Base-by-base conservation (phyloP, 2,329 filamentous ascomycete genomes). In the Coniochaeta sp. region DNA sequence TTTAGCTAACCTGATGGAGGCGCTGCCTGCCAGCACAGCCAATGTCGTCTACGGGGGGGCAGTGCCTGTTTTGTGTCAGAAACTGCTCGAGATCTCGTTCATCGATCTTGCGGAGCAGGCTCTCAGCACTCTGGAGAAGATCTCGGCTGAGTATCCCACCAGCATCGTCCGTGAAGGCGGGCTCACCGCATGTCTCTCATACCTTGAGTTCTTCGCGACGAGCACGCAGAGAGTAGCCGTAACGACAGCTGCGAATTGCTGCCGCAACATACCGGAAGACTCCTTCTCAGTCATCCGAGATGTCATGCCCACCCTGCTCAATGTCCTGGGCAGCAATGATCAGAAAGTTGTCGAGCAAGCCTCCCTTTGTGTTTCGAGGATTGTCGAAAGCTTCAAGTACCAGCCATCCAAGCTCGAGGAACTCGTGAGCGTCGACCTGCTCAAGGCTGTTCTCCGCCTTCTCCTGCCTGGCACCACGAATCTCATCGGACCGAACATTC, bases 1-100 rank as follows among this genome's bases (percentile, higher is more conserved):
- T 68, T 80, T 99, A 61, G 94, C 94, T 54, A 97, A 99, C 66
- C 71, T 99, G 51, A 99, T 99, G 94, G 94, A 99, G 67, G 95
- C 92, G 24, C 74, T 99, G 27, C 91, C 94, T 18, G 86, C 90
- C 30, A 92, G 92, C 52, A 94, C 94, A 48, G 89, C 91, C 12
- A 96, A 95, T 65, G 91, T 99, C 13, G 94, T 97, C 4, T 97
- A 97, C 65, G 92, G 91, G n/a, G 90, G 91, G 48, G 94, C 94
- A 30, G 94, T 99, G 5, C 91, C 94, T 2, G 85, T 99, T 12
- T 75, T 99, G 24, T 97, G 94, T 71, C 89, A 92, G 64, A 99
- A 97, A 70, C 77, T 99, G 27, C 77, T 97, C 55, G 91, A 97
- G 69, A 97, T 97, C 45, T 87, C 92, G 55, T 99, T 92, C 67